Evolutionary conservation across 208 protist genomes (phyloP), one percentile per base, ranked within the genome.

Genomic region (Acanthamoeba sp.): DNA sequence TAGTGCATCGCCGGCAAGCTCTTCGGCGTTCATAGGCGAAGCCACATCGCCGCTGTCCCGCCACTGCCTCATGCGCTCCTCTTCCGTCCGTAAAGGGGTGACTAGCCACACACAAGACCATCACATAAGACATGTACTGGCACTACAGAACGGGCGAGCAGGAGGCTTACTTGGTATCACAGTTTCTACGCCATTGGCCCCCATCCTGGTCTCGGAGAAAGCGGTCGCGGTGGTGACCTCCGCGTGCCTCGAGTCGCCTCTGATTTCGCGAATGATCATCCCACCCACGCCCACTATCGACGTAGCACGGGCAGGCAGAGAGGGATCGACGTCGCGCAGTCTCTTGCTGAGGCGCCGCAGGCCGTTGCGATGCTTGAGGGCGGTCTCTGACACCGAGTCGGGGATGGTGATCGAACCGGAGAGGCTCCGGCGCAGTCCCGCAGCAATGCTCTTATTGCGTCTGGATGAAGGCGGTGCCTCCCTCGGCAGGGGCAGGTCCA

Each of bases 301-400:
- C 22, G 78, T 62, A 7, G n/a, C 78, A 4, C 45, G 40, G 32
- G 78, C 78, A 42, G 78, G 78, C 1, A 88, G 45, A 1, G 78
- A 62, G 16, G 78, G 78, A 59, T 88, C 78, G 45, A 88, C 78
- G 24, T 88, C 78, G 29, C 50, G 40, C 45, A 88, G 48, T 6
- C n/a, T 9, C 78, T 88, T n/a, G 29, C 45, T 88, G 78, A 88
- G 78, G 32, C 78, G 78, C 6, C 78, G 78, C 24, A 88, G 78
- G 22, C 78, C 34, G 6, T 88, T 34, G 16, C 78, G 78, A 18
- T 62, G 78, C 32, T 59, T 55, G 45, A 88, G 78, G 2, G 78
- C 78, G 48, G 24, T 88, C 78, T 88, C 78, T 20, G 78, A 88
- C 50, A 88, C 29, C 1, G 78, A 88, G 2, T 88, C 78, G 7